Evolutionary conservation across 2,329 filamentous ascomycete species (phyloP).

Genomic region (Eutypa lata): DNA sequence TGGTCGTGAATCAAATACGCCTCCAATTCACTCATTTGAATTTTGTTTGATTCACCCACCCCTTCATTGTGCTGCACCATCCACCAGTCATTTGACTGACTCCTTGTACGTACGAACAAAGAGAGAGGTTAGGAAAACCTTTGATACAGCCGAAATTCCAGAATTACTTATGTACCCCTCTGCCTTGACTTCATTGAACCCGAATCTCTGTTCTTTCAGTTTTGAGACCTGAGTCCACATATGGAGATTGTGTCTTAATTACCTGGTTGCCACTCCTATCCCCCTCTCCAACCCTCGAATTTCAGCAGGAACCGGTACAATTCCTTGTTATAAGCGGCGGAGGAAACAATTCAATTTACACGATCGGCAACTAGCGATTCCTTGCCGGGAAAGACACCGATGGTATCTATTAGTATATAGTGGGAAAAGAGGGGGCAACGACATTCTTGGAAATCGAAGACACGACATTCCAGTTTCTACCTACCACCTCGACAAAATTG

Average conservation of each 20-base stretch:
- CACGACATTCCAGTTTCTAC: conserved; percentile 25
- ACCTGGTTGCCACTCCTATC: background rate
- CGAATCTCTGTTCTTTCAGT: background rate
- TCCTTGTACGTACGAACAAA: background rate
- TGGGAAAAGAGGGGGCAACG: conserved; percentile 9
- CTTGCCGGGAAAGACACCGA: background rate
- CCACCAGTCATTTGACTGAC: no score
- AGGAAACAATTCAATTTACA: background rate
- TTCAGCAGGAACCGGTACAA: background rate
- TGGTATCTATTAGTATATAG: background rate
- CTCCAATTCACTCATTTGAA: background rate
- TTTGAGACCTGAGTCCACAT: background rate
- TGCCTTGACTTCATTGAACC: no score
- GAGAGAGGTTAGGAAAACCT: background rate
- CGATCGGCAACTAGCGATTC: background rate
- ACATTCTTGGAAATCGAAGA: conserved; percentile 23
- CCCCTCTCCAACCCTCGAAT: background rate
- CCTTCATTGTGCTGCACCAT: background rate
- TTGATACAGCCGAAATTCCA: no score
- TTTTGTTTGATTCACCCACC: background rate
- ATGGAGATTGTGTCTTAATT: no score
- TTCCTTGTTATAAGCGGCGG: background rate
- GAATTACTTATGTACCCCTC: background rate
- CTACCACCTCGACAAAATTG: conserved; percentile 16
- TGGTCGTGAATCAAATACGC: background rate